Evolutionary conservation across 148 eudicot species (phyloP), one percentile per base, ranked within the genome.

Genomic region (Vaccinium corymbosum): DNA sequence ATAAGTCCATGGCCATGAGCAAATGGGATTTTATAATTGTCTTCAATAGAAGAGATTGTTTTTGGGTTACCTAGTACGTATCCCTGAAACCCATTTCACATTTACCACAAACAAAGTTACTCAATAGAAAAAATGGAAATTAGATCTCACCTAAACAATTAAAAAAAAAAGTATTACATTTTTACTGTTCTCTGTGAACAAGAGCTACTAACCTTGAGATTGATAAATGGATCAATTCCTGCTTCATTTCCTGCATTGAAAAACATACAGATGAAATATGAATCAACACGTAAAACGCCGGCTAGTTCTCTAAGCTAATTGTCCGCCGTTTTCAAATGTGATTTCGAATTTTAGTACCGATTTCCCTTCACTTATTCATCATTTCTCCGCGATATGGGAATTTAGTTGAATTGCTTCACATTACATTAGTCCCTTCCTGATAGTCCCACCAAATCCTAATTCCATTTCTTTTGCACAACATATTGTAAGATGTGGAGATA

Each of bases 1-100:
- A 89, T 85, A 57, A 89, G 80, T 57, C 87, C 90, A 89, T 85
- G 87, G 29, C 89, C 90, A 89, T 87, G 89, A 71, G 81, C 80
- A 78, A 52, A 89, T 16, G 87, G 88, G 59, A 87, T 81, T 14
- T 1, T 22, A 78, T 52, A 89, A 48, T 85, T 85, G 66, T 2
- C 17, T n/a, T 89, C 88, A n/a, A 1, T 59, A 17, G 82, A 3
- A 61, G 20, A 77, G 42, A 70, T 74, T 8, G 88, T 89, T 42
- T 0, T 25, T 12, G 91, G 83, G 57, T 87, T 89, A 12, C 91
- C 89, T 27, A 84, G 86, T 50, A 84, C 12, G 75, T 86, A 86
- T 50, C 88, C 88, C 84, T 86, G 81, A 15, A 68, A 70, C 56
- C 79, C 55, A 57, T 83, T 16, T 38, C 38, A 51, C 72, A 48